Base-by-base conservation (phyloP, 2,329 filamentous ascomycete genomes). In the Calonectria hongkongensis region DNA sequence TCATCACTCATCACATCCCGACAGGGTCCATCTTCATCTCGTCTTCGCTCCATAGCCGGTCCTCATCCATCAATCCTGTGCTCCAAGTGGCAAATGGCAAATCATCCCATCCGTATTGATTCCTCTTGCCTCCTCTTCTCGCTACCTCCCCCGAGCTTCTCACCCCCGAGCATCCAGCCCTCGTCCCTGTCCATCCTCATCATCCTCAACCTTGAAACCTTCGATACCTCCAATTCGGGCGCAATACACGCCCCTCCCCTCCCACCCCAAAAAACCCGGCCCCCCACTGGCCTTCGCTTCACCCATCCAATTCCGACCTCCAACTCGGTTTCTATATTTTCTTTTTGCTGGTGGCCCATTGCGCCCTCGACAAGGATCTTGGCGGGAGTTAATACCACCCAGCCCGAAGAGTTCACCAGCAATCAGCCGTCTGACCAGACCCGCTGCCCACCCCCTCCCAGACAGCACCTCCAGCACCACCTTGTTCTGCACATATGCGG, bases 401-500 rank as follows among this genome's bases (percentile, higher is more conserved):
- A 74, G 70, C 60, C 63, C 48, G 66, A 75, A 68, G 75, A 48
- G 76, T 75, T 76, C 73, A 63, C 68, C 48, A 78, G 3, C 56
- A 74, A 75, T 71, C 54, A 64, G 63, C 50, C 75, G 64, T 73
- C 69, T 72, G 71, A 74, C 68, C 71, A 70, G 67, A 33, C 50
- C 51, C 58, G 60, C 72, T 77, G 65, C 66, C 76, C 76, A 72
- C 74, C 71, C 73, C 75, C 63, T 48, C 36, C 58, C 51, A 65
- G 47, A 33, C 67, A 73, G 66, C 64, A 56, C 51, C 67, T 73
- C 60, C 63, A 74, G 63, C 75, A 75, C 78, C 72, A 72, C 68
- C 62, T 71, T 76, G 69, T 69, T 73, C 73, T 79, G 79, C 75
- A 80, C 76, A 80, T 82, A 83, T 83, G 82, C 82, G 81, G 76